Evolutionary conservation across 768 basidiomycete species (phyloP).

Genomic region (Pulveroboletus ravenelii): DNA sequence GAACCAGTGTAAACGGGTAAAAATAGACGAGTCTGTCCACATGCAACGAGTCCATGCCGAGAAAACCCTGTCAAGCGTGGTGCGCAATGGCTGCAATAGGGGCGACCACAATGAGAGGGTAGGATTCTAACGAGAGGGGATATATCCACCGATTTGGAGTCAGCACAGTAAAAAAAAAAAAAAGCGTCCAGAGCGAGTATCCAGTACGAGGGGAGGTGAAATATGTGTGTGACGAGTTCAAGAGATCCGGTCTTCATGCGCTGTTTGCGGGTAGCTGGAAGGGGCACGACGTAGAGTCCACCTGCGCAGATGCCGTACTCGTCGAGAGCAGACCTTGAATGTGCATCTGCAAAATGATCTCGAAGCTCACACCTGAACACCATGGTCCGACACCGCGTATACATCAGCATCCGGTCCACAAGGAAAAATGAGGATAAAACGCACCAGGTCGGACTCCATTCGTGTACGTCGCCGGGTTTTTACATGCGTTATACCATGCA

Average conservation of each 20-base stretch:
- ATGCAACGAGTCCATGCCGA: slow-evolving; percentile 4
- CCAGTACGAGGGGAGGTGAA: slow-evolving; percentile 1
- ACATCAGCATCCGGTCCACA: neutral
- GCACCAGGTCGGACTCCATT: slow-evolving; percentile 56
- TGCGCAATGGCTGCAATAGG: neutral
- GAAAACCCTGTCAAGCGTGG: neutral
- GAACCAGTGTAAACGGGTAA: neutral
- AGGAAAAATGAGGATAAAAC: slow-evolving; percentile 24
- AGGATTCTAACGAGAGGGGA: neutral
- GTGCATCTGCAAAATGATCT: slow-evolving; percentile 57
- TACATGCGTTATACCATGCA: slow-evolving; percentile 76
- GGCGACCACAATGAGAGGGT: neutral
- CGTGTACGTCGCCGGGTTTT: slow-evolving; percentile 47
- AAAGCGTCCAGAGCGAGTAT: slow-evolving; percentile 7
- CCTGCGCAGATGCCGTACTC: slow-evolving; percentile 49
- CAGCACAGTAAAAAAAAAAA: slow-evolving; percentile 1
- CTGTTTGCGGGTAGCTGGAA: slow-evolving; percentile 56
- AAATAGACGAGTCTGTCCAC: neutral
- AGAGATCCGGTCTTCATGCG: slow-evolving; percentile 31
- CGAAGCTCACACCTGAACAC: slow-evolving; percentile 50
- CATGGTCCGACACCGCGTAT: slow-evolving; percentile 5
- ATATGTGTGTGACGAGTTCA: neutral
- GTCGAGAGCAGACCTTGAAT: slow-evolving; percentile 65
- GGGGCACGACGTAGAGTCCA: slow-evolving; percentile 63
- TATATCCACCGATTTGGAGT: slow-evolving; percentile 10